phyloP scores from a whole-genome alignment of 257 asterid genomes.

The Echites panduratus region DNA sequence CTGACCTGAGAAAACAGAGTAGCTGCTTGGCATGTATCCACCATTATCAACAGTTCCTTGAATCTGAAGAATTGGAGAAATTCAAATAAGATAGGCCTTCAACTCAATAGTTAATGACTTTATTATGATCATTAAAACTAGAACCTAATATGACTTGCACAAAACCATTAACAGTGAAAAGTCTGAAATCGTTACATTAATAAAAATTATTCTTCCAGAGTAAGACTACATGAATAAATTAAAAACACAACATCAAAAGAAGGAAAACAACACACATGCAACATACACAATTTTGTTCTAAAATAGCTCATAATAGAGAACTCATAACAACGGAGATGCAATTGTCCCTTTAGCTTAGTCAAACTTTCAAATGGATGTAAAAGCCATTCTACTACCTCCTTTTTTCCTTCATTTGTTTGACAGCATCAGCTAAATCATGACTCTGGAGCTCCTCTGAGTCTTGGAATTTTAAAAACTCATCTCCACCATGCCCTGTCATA shows the following conservation, averaged over 20 bases:
- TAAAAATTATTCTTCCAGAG: neutral
- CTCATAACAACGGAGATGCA: neutral
- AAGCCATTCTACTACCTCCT: conserved; percentile 42
- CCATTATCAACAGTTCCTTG: conserved; percentile 97
- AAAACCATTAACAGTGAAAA: neutral
- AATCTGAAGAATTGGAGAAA: conserved; percentile 51
- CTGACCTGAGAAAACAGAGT: conserved; percentile 90
- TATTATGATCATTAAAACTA: neutral
- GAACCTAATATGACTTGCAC: neutral
- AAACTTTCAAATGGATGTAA: neutral
- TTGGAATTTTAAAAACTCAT: conserved; percentile 94
- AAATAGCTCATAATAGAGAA: neutral
- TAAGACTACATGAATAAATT: neutral
- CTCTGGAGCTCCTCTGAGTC: conserved; percentile 99
- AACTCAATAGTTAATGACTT: no score
- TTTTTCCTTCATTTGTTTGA: conserved; percentile 98
- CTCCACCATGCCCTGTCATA: conserved; percentile 99
- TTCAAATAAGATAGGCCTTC: conserved; percentile 8
- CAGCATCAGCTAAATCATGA: conserved; percentile 97
- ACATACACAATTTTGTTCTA: neutral
- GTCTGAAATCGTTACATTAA: neutral
- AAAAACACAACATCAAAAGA: neutral
- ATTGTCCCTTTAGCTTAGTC: neutral
- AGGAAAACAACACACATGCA: neutral
- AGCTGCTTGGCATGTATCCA: conserved; percentile 99